Percentiles rank a stretch among this genome's conserved stretches.
Evolutionary conservation across 108 stramenopile genomes (phyloP).

Genomic region (Cyclotella kingstonii): DNA sequence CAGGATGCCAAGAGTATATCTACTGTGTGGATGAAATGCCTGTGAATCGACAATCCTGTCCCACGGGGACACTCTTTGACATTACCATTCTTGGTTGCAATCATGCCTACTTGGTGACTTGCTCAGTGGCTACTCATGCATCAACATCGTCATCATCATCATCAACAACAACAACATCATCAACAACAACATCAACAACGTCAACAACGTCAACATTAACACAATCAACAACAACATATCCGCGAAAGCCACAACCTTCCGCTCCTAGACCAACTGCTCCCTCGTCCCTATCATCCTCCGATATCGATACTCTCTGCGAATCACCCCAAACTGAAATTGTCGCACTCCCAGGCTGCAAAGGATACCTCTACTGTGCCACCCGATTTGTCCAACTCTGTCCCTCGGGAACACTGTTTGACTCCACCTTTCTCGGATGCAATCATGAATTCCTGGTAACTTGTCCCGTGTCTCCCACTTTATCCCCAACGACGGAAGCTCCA

Average conservation of each 20-base stretch:
- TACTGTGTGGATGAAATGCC: too few relatives aligned
- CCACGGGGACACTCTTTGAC: background rate
- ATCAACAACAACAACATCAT: background rate
- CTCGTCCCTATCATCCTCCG: background rate
- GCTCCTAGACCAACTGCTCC: background rate
- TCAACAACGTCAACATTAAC: conserved; percentile 1
- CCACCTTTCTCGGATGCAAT: conserved; percentile 6
- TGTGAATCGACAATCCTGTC: too few relatives aligned
- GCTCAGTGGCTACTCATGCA: background rate
- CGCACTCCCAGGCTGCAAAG: conserved; percentile 8
- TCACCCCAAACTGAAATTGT: too few relatives aligned
- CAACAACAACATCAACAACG: background rate
- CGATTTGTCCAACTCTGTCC: background rate
- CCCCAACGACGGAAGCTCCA: background rate
- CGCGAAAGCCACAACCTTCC: background rate
- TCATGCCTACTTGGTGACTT: background rate
- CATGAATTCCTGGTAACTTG: background rate
- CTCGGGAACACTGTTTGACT: conserved; percentile 4
- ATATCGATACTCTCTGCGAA: too few relatives aligned
- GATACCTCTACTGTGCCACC: background rate
- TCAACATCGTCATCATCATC: conserved; percentile 1
- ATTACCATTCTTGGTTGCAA: background rate
- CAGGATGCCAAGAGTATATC: too few relatives aligned
- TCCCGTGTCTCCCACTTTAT: background rate
- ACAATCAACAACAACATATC: background rate